Conservation (phyloP, 441 rosid genomes). For the Raphanus hybrid region DNA sequence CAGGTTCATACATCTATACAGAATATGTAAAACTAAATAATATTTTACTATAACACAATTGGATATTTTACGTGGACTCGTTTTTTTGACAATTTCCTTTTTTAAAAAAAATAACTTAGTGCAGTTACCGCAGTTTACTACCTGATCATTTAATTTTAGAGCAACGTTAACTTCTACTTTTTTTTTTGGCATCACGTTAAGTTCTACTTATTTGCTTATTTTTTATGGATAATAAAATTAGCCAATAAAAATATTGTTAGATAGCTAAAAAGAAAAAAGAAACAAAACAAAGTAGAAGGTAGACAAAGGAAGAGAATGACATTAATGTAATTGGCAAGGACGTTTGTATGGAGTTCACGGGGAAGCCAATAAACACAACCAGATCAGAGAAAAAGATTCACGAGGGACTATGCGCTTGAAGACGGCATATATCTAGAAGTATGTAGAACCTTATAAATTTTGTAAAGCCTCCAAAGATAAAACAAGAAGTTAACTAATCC, state of each 20-base stretch:
- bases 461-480: slow-evolving; percentile 20
- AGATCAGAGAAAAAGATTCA: slow-evolving; percentile 39
- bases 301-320: background rate
- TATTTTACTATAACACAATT: background rate
- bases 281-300: background rate
- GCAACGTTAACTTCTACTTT: background rate
- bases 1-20: background rate
- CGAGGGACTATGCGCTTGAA: slow-evolving; percentile 48
- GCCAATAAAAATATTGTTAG: too few species aligned
- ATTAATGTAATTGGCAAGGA: slow-evolving; percentile 3
- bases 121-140: background rate
- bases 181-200: background rate
- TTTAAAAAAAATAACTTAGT: background rate
- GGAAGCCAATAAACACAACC: slow-evolving; percentile 25
- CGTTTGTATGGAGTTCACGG: slow-evolving; percentile 49
- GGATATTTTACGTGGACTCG: background rate
- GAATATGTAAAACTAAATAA: background rate
- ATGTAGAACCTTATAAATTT: background rate
- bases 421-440: slow-evolving; percentile 49
- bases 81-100: too few species aligned
- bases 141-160: background rate
- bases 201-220: background rate
- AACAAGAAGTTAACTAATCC: slow-evolving; percentile 22
- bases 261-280: background rate
- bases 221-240: background rate